Evolutionary conservation across 805 yeast species (phyloP), one percentile per base, ranked within the genome.

Genomic region (Wickerhamiella domercqiae): DNA sequence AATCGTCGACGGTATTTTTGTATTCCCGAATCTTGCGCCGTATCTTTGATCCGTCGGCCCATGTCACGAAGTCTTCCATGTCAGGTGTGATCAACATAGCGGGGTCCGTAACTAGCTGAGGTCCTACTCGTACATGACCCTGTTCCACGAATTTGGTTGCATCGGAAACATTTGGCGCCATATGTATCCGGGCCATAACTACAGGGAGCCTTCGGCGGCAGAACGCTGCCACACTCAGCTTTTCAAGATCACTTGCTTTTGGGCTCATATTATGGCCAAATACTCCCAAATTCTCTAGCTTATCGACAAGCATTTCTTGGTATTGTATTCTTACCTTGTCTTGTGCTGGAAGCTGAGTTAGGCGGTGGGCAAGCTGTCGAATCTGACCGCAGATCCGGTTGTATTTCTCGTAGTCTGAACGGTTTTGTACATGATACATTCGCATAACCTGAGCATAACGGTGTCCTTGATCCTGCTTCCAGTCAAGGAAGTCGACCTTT

Each of bases 111-210:
- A 93, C 77, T 20, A 93, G 78, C 54, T 83, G 79, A 9, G 97
- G 97, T 0, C 99, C 99, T 5, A 90, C 94, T 48, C 98, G 70
- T 2, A 90, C 94, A 53, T 90, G 97, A 2, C 99, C 99, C 57
- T 90, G 97, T 54, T 90, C 96, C 11, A 93, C 70, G 55, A 81
- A 82, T 34, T 81, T 81, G 19, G 86, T 80, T 0, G 97, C 98
- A 29, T 86, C 96, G 21, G 70, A 62, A 19, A 87, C 67, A 31
- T 77, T 80, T 52, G 87, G 84, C 0, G 94, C 86, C 99, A 90
- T 93, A 51, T 78, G 81, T 47, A 86, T 63, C 41, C 95, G 70
- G 51, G 87, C 83, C 94, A 90, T 81, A 32, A 90, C 87, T 29
- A 87, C 94, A 6, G 93, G 94, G 21, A 90, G 71, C 53, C 99